Conservation (phyloP, 1,284 basidiomycete species). For the Cutaneotrichosporon curvatum region DNA sequence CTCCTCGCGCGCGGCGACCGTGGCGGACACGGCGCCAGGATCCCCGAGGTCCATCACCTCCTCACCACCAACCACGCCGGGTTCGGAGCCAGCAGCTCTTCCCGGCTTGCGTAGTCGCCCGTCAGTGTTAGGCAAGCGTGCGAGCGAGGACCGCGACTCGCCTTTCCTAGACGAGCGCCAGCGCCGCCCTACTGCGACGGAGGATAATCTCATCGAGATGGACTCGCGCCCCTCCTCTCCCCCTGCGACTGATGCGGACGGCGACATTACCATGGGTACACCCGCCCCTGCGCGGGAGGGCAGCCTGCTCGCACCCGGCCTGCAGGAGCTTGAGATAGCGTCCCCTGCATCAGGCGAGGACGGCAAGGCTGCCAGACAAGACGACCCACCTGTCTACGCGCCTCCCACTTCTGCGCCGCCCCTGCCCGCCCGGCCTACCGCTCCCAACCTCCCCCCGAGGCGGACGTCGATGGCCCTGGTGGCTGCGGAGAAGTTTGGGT, state of each 20-base stretch:
- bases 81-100: neutral
- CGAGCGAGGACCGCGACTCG: constrained; percentile 37
- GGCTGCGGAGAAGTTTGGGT: constrained; percentile 50
- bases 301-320: constrained; percentile 4
- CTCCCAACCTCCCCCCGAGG: constrained; percentile 10
- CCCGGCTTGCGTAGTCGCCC: neutral
- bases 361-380: neutral
- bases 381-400: too few relatives aligned
- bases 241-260: neutral
- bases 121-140: constrained; percentile 36
- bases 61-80: neutral
- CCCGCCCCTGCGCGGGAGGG: constrained; percentile 3
- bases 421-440: neutral
- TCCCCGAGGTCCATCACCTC: constrained; percentile 3
- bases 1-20: constrained; percentile 27
- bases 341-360: constrained; percentile 4
- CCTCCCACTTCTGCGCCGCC: constrained; percentile 2
- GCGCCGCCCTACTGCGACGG: constrained; percentile 3
- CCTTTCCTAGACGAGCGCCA: constrained; percentile 22
- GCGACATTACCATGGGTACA: neutral
- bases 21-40: constrained; percentile 11
- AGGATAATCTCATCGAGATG: constrained; percentile 9
- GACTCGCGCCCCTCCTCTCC: neutral
- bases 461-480: constrained; percentile 14
- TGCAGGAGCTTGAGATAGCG: constrained; percentile 11